Base-by-base conservation (phyloP, 75 land plant species). In the Isoetes taiwanensis region DNA sequence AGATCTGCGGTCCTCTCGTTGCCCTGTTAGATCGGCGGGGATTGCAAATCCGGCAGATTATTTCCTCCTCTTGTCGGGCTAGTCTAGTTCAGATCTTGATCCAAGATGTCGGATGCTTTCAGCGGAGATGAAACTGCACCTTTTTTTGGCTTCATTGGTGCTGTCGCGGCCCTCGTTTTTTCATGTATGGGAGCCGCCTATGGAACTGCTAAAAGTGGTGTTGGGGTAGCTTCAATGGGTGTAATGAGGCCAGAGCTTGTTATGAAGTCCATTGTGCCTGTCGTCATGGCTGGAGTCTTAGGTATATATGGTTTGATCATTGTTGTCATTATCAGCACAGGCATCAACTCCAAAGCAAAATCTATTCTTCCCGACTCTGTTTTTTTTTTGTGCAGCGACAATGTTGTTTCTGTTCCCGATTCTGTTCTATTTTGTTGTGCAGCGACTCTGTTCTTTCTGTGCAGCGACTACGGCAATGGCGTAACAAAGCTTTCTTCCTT, bases 191-290 rank as follows among this genome's bases (percentile, higher is more conserved):
- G 84, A 34, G 84, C 84, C 54, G 84, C 84, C 9, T 78, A 73
- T 32, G 78, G 76, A 26, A 76, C 77, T 1, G 78, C 78, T 38
- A 80, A 80, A 69, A 80, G 84, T 54, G 84, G 84, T 1, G 84
- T 80, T 27, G 84, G 84, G 6, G 82, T 81, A 48, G 84, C 84
- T 31, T 79, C 82, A 11, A 81, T 81, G 84, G 84, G 84, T 4
- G 84, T 81, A 29, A 79, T 81, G 82, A 61, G 78, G 53, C 84
- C 84, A 20, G 84, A 81, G 65, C 78, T 81, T 28, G 82, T 81
- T 30, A 79, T 81, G 82, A 81, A 81, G 61, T 81, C 84, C 9
- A 81, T 81, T 58, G 84, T 81, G 19, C 84, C 84, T 6, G 82
- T 81, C 30, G 82, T 81, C 65, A 80, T 80, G 83, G 83, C 83